A percentile compares a stretch with the other conserved stretches of the same genome.
Evolutionary conservation across 148 eudicot genomes (phyloP).

Genomic region (Heliosperma pusillum): DNA sequence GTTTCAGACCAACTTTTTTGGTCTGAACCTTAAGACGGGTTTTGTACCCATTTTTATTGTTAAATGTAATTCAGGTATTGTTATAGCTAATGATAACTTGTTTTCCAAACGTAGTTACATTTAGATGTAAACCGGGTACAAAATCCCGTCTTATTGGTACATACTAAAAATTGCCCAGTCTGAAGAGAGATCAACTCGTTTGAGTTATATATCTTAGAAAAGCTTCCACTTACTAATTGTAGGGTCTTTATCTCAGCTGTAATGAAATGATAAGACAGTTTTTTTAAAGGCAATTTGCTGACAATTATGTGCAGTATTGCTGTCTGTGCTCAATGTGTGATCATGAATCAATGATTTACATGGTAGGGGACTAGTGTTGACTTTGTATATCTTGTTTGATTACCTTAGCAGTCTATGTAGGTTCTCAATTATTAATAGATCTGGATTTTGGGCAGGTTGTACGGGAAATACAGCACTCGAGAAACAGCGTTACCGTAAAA

Average conservation of each 20-base stretch:
- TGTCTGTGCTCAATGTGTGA: not conserved
- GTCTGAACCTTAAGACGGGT: too few relatives aligned
- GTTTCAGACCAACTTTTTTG: too few relatives aligned
- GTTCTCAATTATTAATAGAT: not conserved
- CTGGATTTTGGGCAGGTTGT: constrained; percentile 62
- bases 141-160: too few relatives aligned
- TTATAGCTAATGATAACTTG: too few relatives aligned
- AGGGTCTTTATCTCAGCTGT: constrained; percentile 6
- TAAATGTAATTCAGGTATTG: too few relatives aligned
- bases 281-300: not conserved
- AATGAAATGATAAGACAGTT: not conserved
- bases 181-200: too few relatives aligned
- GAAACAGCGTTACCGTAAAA: constrained; percentile 55
- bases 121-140: too few relatives aligned
- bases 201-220: constrained; percentile 8
- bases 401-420: not conserved
- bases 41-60: too few relatives aligned
- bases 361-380: not conserved
- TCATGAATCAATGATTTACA: constrained; percentile 1
- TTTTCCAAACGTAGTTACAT: too few relatives aligned
- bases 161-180: too few relatives aligned
- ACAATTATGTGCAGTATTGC: constrained; percentile 2
- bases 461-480: constrained; percentile 71
- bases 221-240: constrained; percentile 16
- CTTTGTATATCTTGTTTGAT: not conserved